Percentiles rank a stretch among this genome's conserved stretches.
Evolutionary conservation across 176 grass and related monocot species (phyloP).

Genomic region (Neostapfia colusana): DNA sequence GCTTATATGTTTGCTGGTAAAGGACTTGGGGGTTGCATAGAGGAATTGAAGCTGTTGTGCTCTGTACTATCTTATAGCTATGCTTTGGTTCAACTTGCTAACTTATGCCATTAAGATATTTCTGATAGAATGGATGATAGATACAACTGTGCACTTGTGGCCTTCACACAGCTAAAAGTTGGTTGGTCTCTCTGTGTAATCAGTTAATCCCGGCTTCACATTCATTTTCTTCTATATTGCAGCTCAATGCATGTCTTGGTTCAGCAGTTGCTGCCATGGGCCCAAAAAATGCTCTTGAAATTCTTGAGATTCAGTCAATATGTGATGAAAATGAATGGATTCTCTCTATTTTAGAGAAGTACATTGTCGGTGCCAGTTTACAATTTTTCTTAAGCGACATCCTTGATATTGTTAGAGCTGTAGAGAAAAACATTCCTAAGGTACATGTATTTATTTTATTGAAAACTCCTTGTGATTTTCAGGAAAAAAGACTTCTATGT

Average conservation of each 20-base stretch:
- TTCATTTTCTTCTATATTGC: constrained; percentile 44
- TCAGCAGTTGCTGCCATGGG: constrained; percentile 83
- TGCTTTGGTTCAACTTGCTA: neutral
- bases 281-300: constrained; percentile 71
- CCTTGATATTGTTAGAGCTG: constrained; percentile 51
- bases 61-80: neutral
- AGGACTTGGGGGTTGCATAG: neutral
- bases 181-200: neutral
- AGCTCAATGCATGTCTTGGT: constrained; percentile 87
- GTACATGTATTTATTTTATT: constrained; percentile 36
- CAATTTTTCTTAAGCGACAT: constrained; percentile 81
- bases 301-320: constrained; percentile 69
- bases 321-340: constrained; percentile 80
- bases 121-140: neutral
- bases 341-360: constrained; percentile 73
- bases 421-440: constrained; percentile 73
- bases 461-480: constrained; percentile 13
- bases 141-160: constrained; percentile 12
- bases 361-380: constrained; percentile 82
- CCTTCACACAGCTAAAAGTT: neutral
- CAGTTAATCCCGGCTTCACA: constrained; percentile 12
- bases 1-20: too few relatives aligned
- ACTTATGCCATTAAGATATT: constrained; percentile 1
- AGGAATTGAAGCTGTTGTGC: neutral
- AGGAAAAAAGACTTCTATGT: constrained; percentile 15